Percentiles rank a stretch among this genome's conserved stretches.
Evolutionary conservation across 495 filamentous ascomycete species (phyloP).

Genomic region (Recurvomyces mirabilis): DNA sequence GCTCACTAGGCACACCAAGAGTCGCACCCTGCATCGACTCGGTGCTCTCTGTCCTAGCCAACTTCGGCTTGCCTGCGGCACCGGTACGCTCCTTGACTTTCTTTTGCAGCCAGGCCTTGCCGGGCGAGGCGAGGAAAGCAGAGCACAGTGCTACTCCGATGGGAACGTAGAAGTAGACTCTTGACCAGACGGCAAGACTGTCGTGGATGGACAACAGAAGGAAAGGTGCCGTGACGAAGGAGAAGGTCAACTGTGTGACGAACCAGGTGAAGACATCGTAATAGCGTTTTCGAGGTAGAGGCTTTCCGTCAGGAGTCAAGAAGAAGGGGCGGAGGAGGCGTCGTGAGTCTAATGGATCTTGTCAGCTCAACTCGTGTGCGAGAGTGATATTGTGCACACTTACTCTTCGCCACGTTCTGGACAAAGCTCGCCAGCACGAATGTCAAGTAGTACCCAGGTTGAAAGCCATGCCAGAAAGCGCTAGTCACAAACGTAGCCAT

Average conservation of each 20-base stretch:
- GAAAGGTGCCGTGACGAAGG: conserved; percentile 74
- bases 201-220: conserved; percentile 58
- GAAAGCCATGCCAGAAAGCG: conserved; percentile 97
- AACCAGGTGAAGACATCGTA: conserved; percentile 79
- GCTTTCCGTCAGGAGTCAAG: conserved; percentile 57
- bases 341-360: conserved; percentile 55
- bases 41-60: conserved; percentile 23
- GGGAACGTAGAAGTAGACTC: conserved; percentile 82
- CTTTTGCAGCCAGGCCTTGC: conserved; percentile 47
- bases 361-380: not conserved
- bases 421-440: conserved; percentile 83
- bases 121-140: conserved; percentile 70
- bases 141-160: conserved; percentile 52
- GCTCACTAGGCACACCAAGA: conserved; percentile 69
- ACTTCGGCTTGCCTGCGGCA: conserved; percentile 22
- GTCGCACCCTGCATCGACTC: conserved; percentile 37
- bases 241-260: conserved; percentile 70
- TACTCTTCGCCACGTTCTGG: conserved; percentile 89
- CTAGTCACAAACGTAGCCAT: conserved; percentile 88
- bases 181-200: conserved; percentile 62
- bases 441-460: conserved; percentile 87
- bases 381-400: not conserved
- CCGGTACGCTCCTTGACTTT: conserved; percentile 47
- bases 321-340: conserved; percentile 89
- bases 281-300: conserved; percentile 62